phyloP scores from a whole-genome alignment of 73 alveolate genomes.

The Paramecium biaurelia region DNA sequence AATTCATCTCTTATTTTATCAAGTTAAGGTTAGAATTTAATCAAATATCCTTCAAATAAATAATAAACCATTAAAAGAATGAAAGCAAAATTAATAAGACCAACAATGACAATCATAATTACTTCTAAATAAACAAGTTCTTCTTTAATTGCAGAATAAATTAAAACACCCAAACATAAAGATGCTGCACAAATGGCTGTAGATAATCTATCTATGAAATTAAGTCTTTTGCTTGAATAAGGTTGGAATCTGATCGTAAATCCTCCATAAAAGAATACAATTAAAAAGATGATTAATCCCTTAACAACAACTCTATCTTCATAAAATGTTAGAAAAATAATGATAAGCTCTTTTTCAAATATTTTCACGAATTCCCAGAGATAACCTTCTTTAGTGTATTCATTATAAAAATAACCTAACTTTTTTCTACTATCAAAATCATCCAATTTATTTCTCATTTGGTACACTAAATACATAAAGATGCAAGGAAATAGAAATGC shows the following conservation, averaged over 20 bases:
- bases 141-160: constrained; percentile 5
- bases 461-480: background rate
- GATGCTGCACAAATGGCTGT: constrained; percentile 47
- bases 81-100: background rate
- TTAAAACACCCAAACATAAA: constrained; percentile 25
- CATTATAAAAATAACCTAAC: constrained; percentile 30
- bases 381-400: constrained; percentile 27
- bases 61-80: constrained; percentile 29
- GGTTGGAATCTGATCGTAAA: constrained; percentile 20
- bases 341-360: background rate
- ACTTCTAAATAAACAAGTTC: background rate
- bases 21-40: constrained; percentile 8
- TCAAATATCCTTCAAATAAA: constrained; percentile 38
- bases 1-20: constrained; percentile 28
- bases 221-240: background rate
- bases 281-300: constrained; percentile 2
- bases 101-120: background rate
- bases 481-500: constrained; percentile 44
- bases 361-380: constrained; percentile 44
- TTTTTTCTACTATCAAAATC: constrained; percentile 4
- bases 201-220: constrained; percentile 24
- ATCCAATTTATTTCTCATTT: background rate
- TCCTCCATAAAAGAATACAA: constrained; percentile 46
- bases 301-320: constrained; percentile 36
- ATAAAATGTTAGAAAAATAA: constrained; percentile 18